Conservation (phyloP, 2,329 filamentous ascomycete genomes). For the Xylaria sp. region DNA sequence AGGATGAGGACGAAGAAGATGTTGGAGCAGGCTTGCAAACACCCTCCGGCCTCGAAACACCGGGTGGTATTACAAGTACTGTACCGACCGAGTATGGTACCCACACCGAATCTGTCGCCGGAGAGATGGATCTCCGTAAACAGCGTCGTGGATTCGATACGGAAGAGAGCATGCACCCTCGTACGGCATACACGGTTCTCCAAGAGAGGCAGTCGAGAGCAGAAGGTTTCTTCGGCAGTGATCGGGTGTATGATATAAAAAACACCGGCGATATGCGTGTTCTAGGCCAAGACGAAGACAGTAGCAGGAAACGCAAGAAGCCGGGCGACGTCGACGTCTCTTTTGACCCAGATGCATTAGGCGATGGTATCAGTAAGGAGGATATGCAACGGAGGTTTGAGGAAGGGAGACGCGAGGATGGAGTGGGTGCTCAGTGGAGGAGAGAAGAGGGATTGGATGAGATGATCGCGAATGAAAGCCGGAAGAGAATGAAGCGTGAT, state of each 20-base stretch:
- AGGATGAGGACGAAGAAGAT: conserved; percentile 67
- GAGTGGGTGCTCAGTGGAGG: conserved; percentile 70
- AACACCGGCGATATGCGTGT: conserved; percentile 64
- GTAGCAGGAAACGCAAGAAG: conserved; percentile 84
- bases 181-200: conserved; percentile 86
- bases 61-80: conserved; percentile 78
- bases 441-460: conserved; percentile 89
- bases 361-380: conserved; percentile 80
- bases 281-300: conserved; percentile 79
- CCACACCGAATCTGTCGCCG: conserved; percentile 73
- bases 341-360: conserved; percentile 82
- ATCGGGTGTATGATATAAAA: conserved; percentile 89
- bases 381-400: conserved; percentile 83
- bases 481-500: conserved; percentile 88
- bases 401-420: conserved; percentile 68
- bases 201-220: conserved; percentile 85
- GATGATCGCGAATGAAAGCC: conserved; percentile 92
- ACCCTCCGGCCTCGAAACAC: conserved; percentile 78
- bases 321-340: conserved; percentile 93
- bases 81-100: conserved; percentile 80
- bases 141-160: conserved; percentile 84
- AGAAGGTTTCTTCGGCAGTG: conserved; percentile 94
- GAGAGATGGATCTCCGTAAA: conserved; percentile 92
- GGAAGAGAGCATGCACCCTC: conserved; percentile 75
- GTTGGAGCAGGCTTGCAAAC: conserved; percentile 71